Percentiles rank a stretch among this genome's conserved stretches.
Conservation (phyloP, 164 flowering plant genomes). For the Nymphaea colorata region DNA sequence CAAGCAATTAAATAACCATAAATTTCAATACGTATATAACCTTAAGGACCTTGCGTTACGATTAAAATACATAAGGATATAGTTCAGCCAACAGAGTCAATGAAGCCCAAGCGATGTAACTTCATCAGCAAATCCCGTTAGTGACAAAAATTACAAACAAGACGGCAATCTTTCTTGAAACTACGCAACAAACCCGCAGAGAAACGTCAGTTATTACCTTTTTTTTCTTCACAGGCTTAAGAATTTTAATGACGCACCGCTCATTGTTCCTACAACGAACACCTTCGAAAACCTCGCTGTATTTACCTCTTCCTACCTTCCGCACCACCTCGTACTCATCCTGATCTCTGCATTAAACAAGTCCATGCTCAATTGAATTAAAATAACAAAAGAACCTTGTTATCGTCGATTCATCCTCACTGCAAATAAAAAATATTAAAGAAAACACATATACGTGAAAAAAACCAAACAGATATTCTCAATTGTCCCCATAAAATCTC, state of each 20-base stretch:
- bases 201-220: slow-evolving; percentile 29
- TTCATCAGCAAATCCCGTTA: too few species aligned
- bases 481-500: neutral
- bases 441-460: neutral
- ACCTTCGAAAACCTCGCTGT: slow-evolving; percentile 97
- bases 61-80: too few species aligned
- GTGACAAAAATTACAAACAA: too few species aligned
- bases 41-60: too few species aligned
- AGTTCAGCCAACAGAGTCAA: too few species aligned
- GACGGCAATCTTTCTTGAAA: too few species aligned
- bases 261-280: slow-evolving; percentile 63
- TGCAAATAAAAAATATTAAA: neutral
- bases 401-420: too few species aligned
- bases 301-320: slow-evolving; percentile 96
- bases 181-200: too few species aligned
- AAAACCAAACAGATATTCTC: neutral
- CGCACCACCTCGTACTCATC: slow-evolving; percentile 94
- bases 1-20: too few species aligned
- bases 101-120: too few species aligned
- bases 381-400: neutral
- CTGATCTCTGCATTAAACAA: slow-evolving; percentile 49
- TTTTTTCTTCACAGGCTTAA: slow-evolving; percentile 97
- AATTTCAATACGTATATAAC: too few species aligned
- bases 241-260: slow-evolving; percentile 82
- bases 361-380: neutral